Base-by-base conservation (phyloP, 2,329 filamentous ascomycete species). In the Colletotrichum tanaceti region DNA sequence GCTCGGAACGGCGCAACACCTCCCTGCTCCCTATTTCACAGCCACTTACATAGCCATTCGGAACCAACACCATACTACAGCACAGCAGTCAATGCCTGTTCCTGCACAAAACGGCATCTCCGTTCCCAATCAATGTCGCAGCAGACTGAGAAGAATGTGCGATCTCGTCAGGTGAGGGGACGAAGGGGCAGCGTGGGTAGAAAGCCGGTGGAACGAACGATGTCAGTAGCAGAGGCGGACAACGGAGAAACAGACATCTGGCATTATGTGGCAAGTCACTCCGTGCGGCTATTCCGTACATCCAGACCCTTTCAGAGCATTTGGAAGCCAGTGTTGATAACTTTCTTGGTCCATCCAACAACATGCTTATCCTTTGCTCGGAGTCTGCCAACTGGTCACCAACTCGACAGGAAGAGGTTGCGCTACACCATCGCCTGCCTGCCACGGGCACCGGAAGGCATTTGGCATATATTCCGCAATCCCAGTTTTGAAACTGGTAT, bases 201-300 rank as follows among this genome's bases (percentile, higher is more conserved):
- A 53, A 58, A 54, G 46, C 54, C 32, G 4, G 22, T 46, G 44
- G 55, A 43, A 43, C 65, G 54, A 49, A 43, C 65, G 47, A 65
- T 61, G 59, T 61, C 59, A 35, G 20, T 14, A 35, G 46, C 52
- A 41, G 41, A 53, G 54, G 58, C 54, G 24, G 41, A 46, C 39
- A 49, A 59, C 65, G 46, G 65, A 65, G 65, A 32, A 55, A 47
- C 32, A 35, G 53, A 58, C 65, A 54, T 54, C 39, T 64, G 65
- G 53, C 39, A 58, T 65, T 60, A 64, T 65, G 60, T 65, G 61
- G 65, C 65, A 54, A 13, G 41, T 64, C 10, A 38, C 39, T 22
- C 52, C 22, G 2, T 54, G 49, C 35, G 38, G 11, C 35, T n/a
- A 13, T 22, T 44, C 44, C 28, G 44, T 43, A 50, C 53, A 53